Conservation (phyloP, 306 rosid genomes). For the Vigna reflexopilosa region DNA sequence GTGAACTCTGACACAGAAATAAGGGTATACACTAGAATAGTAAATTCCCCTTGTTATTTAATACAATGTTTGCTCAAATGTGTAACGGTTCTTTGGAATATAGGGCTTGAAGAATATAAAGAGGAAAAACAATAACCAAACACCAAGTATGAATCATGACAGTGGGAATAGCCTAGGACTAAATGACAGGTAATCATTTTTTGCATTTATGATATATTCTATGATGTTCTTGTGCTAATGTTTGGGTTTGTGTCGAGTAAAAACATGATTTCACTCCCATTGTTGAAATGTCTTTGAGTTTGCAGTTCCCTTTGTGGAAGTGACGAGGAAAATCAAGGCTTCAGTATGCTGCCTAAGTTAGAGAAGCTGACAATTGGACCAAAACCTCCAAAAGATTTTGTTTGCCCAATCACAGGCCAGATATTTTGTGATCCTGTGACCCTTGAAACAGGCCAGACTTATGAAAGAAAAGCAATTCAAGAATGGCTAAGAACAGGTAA, state of each 20-base stretch:
- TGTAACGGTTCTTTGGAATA: conserved; percentile 44
- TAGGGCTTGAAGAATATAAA: conserved; percentile 54
- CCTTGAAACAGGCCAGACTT: conserved; percentile 97
- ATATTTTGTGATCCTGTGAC: conserved; percentile 89
- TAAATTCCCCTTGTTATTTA: conserved; percentile 14
- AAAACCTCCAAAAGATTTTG: conserved; percentile 90
- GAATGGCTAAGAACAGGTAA: conserved; percentile 96
- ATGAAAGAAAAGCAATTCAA: conserved; percentile 90
- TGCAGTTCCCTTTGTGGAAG: conserved; percentile 66
- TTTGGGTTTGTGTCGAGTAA: conserved; percentile 33
- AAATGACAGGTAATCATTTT: conserved; percentile 64
- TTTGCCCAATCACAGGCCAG: conserved; percentile 91
- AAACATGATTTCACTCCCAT: conserved; percentile 11
- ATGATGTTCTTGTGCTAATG: conserved; percentile 1
- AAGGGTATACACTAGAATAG: conserved; percentile 48
- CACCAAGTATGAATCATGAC: conserved; percentile 52
- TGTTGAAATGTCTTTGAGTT: conserved; percentile 40
- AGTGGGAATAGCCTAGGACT: conserved; percentile 48
- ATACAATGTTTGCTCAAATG: conserved; percentile 25
- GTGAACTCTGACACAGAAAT: conserved; percentile 67
- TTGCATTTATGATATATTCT: conserved; percentile 16
- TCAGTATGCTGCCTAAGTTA: conserved; percentile 54
- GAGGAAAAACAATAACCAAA: conserved; percentile 49
- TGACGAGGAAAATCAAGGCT: conserved; percentile 70
- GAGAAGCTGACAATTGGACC: conserved; percentile 54